Base-by-base conservation (phyloP, 192 early-diverging fungal genomes). In the Backusella macrospora region DNA sequence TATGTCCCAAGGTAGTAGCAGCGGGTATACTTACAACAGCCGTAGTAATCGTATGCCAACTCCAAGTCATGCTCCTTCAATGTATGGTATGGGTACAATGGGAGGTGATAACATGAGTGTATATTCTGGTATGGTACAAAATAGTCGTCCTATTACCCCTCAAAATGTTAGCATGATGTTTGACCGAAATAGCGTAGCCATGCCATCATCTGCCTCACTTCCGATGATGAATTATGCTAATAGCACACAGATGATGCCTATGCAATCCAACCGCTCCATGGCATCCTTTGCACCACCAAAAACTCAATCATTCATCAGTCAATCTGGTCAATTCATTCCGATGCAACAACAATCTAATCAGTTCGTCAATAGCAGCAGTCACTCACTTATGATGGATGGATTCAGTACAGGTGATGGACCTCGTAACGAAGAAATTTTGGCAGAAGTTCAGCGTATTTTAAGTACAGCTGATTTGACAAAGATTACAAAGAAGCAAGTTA, bases 401-500 rank as follows among this genome's bases (percentile, higher is more conserved):
- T 66, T 72, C 39, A 62, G 23, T n/a, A 39, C 43, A 23, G 39
- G 59, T 65, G 64, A 65, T 52, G 73, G 73, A n/a, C 70, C 70
- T 43, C 47, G 38, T 16, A 92, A 96, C 76, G 89, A 92, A 29
- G 93, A 94, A 40, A 82, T 98, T 29, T 75, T 90, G 59, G 75
- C 81, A 65, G 87, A 91, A 70, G 91, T 98, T 63, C 86, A 89
- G 42, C 84, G 86, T 45, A 89, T 97, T 23, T 79, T 97, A 26
- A 75, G 80, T 39, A 88, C 84, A 2, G 81, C 90, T 15, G 91
- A 95, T 74, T 78, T 96, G 68, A 90, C 88, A 73, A 81, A 86
- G 6, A 84, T 96, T 47, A 96, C 96, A 46, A 97, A 97, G 86
- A 94, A 93, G 80, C 91, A 92, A 76, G 92, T 97, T 70, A 82